Evolutionary conservation across 345 rosid genomes (phyloP), one percentile per base, ranked within the genome.

Genomic region (Rhizophora apiculata): DNA sequence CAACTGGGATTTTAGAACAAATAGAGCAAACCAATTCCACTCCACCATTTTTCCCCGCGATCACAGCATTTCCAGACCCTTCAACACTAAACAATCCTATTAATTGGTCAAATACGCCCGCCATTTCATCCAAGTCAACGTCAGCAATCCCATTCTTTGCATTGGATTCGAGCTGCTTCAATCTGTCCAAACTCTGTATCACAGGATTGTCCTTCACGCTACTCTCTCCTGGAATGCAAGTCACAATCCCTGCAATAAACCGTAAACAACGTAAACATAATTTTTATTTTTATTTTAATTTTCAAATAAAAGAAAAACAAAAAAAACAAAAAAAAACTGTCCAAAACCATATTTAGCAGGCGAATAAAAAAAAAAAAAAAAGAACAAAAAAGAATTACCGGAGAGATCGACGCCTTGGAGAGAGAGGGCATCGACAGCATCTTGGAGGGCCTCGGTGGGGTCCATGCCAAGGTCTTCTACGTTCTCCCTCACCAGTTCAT

Each of bases 401-500:
- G 92, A 86, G 81, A 95, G 92, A 92, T 88, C 93, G 72, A 90
- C 99, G 87, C 92, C 92, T 82, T 92, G 96, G 65, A 90, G 92
- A 53, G 89, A 67, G 68, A 95, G 96, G 24, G 99, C 81, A 18
- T 88, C 68, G 64, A 92, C 77, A 78, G 97, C 98, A 78, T 95
- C 99, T 72, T 90, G 79, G 29, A 95, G 92, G 51, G 98, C 93
- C 73, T 95, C 96, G 63, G 85, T 29, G 60, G 97, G 96, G 21
- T 90, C 98, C 96, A 95, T 92, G 1, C 86, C 92, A 2, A 95
- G 89, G 39, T 88, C 97, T 67, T 92, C 96, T 59, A 86, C 78
- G 85, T 92, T 95, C 76, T 95, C 99, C 62, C 80, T 87, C 21
- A 90, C 96, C 30, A 92, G 79, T 67, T 90, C 96, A 64, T 95